phyloP scores from a whole-genome alignment of 1,139 yeast genomes.

The Petasospora rhodanensis region DNA sequence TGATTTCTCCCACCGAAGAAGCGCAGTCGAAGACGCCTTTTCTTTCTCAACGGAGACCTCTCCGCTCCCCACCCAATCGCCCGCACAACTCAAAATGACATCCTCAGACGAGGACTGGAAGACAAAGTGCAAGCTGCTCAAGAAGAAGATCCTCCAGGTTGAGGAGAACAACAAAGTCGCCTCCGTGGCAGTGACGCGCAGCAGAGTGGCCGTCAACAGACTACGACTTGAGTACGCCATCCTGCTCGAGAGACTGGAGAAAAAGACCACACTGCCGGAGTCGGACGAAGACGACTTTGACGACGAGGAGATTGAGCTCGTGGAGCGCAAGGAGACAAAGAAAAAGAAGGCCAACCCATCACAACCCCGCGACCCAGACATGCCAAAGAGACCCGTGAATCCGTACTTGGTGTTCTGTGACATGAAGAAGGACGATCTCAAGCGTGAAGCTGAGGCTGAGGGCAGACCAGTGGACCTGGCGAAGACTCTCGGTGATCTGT shows the following conservation, averaged over 20 bases:
- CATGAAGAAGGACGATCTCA: constrained; percentile 70
- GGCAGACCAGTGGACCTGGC: constrained; percentile 63
- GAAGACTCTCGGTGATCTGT: constrained; percentile 74
- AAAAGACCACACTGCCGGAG: constrained; percentile 35
- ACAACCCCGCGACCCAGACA: constrained; percentile 60
- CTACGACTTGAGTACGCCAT: constrained; percentile 79
- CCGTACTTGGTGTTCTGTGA: constrained; percentile 85
- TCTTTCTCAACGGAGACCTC: constrained; percentile 30
- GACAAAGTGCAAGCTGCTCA: constrained; percentile 45
- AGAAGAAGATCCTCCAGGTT: constrained; percentile 65
- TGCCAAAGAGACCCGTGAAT: constrained; percentile 87
- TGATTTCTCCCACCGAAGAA: too few relatives aligned
- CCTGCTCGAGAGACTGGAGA: constrained; percentile 74
- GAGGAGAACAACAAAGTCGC: constrained; percentile 79
- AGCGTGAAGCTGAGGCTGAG: constrained; percentile 45
- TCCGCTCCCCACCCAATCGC: constrained; percentile 9
- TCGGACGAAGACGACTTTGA: constrained; percentile 19
- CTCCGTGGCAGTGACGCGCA: constrained; percentile 72
- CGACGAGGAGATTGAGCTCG: constrained; percentile 20
- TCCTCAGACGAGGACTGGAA: constrained; percentile 15
- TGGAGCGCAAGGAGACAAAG: constrained; percentile 26
- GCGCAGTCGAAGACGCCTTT: too few relatives aligned
- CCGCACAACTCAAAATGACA: constrained; percentile 6
- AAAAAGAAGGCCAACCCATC: constrained; percentile 28
- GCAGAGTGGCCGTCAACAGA: constrained; percentile 73